Conservation (phyloP, 2,329 filamentous ascomycete species). For the Amylocarpus encephaloides region DNA sequence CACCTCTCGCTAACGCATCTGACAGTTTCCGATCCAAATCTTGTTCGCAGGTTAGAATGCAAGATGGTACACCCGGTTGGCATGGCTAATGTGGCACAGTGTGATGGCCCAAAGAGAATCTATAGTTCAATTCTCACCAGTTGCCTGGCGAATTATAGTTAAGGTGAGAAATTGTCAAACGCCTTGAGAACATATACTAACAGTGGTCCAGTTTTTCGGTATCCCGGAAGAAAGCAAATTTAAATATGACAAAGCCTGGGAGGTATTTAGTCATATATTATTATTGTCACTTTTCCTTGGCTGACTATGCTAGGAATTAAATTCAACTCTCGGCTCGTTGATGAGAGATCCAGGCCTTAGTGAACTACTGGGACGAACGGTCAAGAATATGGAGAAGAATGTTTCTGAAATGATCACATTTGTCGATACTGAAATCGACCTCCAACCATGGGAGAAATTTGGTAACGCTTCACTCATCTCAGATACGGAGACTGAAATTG, state of each 20-base stretch:
- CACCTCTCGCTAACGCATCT: neutral
- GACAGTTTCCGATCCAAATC: constrained; percentile 22
- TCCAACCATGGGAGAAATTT: constrained; percentile 55
- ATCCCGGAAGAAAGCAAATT: constrained; percentile 20
- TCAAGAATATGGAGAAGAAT: constrained; percentile 36
- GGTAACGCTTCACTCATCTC: constrained; percentile 39
- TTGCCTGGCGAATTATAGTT: constrained; percentile 17
- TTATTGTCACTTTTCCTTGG: constrained; percentile 34
- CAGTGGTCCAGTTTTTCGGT: constrained; percentile 26
- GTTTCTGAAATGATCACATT: constrained; percentile 54
- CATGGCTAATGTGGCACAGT: constrained; percentile 14
- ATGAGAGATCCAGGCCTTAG: constrained; percentile 42
- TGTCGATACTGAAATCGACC: constrained; percentile 52
- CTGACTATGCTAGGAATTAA: constrained; percentile 30
- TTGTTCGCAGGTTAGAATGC: constrained; percentile 18
- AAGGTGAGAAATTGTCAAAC: constrained; percentile 13
- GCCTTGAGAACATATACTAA: neutral
- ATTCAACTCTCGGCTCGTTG: constrained; percentile 33
- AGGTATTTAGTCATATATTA: constrained; percentile 14
- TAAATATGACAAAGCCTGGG: constrained; percentile 23
- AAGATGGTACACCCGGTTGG: neutral
- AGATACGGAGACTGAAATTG: constrained; percentile 43
- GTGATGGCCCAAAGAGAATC: constrained; percentile 24
- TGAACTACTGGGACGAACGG: constrained; percentile 34
- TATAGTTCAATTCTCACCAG: constrained; percentile 14